phyloP scores from a whole-genome alignment of 306 rosid species.

The Trifolium pratense region DNA sequence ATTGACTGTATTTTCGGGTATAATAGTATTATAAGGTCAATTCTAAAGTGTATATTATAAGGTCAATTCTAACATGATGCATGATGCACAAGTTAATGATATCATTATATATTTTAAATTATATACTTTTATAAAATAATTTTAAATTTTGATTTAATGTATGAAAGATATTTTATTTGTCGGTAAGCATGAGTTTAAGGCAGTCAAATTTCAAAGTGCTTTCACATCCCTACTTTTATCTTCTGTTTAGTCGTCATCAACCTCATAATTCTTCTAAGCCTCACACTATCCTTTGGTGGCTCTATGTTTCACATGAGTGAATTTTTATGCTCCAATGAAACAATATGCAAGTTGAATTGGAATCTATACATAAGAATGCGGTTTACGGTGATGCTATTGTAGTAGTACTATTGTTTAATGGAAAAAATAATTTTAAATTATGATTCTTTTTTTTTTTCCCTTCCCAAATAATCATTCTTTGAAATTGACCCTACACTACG shows the following conservation, averaged over 20 bases:
- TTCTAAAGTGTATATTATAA: no score
- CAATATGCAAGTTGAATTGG: slow-evolving; percentile 6
- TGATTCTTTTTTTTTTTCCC: no score
- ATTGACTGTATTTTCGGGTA: no score
- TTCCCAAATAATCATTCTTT: background rate
- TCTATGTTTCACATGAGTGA: background rate
- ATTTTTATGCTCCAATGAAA: background rate
- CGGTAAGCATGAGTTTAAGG: background rate
- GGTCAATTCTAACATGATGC: no score
- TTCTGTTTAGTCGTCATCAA: background rate
- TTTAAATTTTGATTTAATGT: no score
- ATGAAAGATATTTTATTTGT: background rate
- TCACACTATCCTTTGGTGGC: background rate
- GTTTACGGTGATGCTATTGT: background rate
- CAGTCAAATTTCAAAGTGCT: background rate
- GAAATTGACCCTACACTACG: background rate
- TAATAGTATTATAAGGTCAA: no score
- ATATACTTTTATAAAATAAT: no score
- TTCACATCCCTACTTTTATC: background rate
- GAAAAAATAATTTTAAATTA: no score
- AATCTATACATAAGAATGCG: background rate
- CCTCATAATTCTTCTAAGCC: background rate
- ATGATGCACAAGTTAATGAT: no score
- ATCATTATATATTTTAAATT: no score
- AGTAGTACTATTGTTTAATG: background rate